phyloP scores from a whole-genome alignment of 2,329 filamentous ascomycete species.

The Zasmidium cellare region DNA sequence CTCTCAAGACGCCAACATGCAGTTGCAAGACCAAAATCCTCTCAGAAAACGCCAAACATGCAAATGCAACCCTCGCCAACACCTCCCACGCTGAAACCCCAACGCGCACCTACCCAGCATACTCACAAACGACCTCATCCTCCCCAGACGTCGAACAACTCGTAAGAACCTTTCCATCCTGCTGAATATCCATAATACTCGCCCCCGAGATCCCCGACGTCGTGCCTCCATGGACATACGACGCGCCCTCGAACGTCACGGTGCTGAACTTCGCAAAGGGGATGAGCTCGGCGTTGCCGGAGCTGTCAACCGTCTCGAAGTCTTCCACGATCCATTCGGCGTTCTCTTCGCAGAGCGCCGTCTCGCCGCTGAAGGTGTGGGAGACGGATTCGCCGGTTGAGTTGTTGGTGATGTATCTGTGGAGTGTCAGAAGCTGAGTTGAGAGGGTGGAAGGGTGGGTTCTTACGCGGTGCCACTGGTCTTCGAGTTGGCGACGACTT shows the following conservation, averaged over 20 bases:
- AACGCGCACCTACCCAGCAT: not conserved
- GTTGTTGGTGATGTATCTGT: conserved; percentile 49
- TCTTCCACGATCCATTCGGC: conserved; percentile 67
- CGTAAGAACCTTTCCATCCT: conserved; percentile 31
- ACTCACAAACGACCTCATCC: not conserved
- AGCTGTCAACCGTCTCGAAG: conserved; percentile 39
- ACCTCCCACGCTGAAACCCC: too few species aligned
- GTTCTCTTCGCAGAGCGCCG: conserved; percentile 55
- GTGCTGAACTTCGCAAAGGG: conserved; percentile 50
- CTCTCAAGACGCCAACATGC: too few species aligned
- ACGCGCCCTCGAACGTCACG: conserved; percentile 44
- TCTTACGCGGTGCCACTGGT: conserved; percentile 41
- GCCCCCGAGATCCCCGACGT: conserved; percentile 31
- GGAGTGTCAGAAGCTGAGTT: not conserved
- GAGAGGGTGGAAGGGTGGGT: not conserved
- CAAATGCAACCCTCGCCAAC: too few species aligned
- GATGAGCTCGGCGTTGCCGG: conserved; percentile 36
- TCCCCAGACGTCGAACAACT: conserved; percentile 8
- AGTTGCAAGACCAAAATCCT: too few species aligned
- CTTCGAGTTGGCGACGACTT: conserved; percentile 42
- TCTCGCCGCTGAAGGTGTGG: conserved; percentile 52
- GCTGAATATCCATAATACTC: conserved; percentile 50
- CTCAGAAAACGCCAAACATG: not conserved
- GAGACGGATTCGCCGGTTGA: conserved; percentile 54
- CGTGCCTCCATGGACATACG: conserved; percentile 33